phyloP scores from a whole-genome alignment of 345 rosid species.

The Trapa bicornis region DNA sequence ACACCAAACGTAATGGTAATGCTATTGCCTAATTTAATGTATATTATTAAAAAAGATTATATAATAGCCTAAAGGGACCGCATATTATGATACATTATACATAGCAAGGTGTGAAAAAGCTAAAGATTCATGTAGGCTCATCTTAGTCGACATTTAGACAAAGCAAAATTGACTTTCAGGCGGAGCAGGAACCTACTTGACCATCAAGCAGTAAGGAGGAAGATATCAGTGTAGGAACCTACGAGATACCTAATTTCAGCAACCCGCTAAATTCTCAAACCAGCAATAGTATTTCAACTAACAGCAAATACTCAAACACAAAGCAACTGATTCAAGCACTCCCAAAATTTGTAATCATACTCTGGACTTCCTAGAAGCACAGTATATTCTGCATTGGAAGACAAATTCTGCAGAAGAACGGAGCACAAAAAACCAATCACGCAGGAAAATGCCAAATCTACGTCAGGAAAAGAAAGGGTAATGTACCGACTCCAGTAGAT shows the following conservation, averaged over 20 bases:
- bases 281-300: background rate
- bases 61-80: background rate
- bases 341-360: background rate
- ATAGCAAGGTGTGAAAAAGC: background rate
- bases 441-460: background rate
- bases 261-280: background rate
- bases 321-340: background rate
- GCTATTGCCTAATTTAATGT: background rate
- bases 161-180: no score
- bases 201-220: no score
- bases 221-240: background rate
- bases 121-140: no score
- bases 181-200: no score
- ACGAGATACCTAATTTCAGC: background rate
- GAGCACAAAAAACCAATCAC: background rate
- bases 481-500: conserved; percentile 40
- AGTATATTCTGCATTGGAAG: background rate
- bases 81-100: background rate
- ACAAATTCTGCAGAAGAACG: background rate
- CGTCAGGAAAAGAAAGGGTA: background rate
- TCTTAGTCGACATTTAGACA: background rate
- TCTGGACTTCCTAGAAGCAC: background rate
- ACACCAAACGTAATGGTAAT: background rate
- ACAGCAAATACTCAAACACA: no score
- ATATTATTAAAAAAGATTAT: background rate